Evolutionary conservation across 2,329 filamentous ascomycete genomes (phyloP).

Genomic region (Mariannaea elegans): DNA sequence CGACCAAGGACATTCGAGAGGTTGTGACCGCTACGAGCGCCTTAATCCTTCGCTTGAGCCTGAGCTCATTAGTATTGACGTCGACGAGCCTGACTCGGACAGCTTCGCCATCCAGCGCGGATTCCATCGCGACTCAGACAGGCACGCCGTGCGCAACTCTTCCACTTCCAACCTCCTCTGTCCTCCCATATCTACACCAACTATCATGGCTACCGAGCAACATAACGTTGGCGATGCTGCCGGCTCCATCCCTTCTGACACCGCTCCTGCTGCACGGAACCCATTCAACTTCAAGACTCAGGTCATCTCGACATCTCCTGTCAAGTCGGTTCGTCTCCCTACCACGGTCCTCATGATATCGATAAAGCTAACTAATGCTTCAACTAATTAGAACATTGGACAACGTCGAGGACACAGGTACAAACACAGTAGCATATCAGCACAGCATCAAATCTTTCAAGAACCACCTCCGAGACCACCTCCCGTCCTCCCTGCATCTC

Average conservation of each 20-base stretch:
- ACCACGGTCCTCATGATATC: background rate
- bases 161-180: constrained; percentile 30
- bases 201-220: constrained; percentile 31
- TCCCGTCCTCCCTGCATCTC: constrained; percentile 86
- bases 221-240: constrained; percentile 19
- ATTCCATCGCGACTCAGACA: constrained; percentile 28
- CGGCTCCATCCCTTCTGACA: background rate
- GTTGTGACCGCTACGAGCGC: constrained; percentile 8
- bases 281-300: constrained; percentile 97
- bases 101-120: constrained; percentile 21
- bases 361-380: constrained; percentile 14
- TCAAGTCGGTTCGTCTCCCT: constrained; percentile 74
- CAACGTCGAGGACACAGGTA: constrained; percentile 96
- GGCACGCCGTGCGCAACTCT: constrained; percentile 24
- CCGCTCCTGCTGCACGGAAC: constrained; percentile 55
- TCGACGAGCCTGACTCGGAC: constrained; percentile 8
- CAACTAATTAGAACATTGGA: constrained; percentile 74
- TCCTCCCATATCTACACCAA: constrained; percentile 28
- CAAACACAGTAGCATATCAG: constrained; percentile 93
- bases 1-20: constrained; percentile 25
- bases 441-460: constrained; percentile 92
- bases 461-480: constrained; percentile 88
- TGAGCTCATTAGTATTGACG: constrained; percentile 21
- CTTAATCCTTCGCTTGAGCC: background rate
- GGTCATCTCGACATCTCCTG: constrained; percentile 75